A percentile compares a stretch with the other conserved stretches of the same genome.
Conservation (phyloP, 2,329 filamentous ascomycete species). For the Epichloe amarillans region DNA sequence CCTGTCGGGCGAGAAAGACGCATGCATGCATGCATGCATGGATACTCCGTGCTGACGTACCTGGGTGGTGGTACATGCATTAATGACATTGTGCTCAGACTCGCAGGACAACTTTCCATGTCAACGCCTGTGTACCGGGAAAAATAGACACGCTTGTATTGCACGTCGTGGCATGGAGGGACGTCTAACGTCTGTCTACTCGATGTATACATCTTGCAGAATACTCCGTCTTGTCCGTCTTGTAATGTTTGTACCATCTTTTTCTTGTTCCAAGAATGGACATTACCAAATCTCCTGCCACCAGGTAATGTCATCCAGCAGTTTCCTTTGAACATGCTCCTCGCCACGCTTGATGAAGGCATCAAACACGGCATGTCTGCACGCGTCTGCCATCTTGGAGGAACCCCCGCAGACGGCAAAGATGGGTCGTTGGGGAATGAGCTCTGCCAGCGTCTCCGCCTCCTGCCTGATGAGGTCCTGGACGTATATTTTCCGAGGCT, state of each 20-base stretch:
- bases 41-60: no score
- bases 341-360: conserved; percentile 27
- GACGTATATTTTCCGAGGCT: conserved; percentile 38
- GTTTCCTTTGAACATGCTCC: conserved; percentile 25
- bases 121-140: accelerated
- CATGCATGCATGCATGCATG: no score
- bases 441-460: conserved; percentile 17
- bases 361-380: conserved; percentile 37
- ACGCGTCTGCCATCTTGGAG: conserved; percentile 44
- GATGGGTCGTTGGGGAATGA: conserved; percentile 28
- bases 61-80: no score
- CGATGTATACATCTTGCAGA: no score
- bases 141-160: no score
- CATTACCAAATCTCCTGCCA: conserved; percentile 51
- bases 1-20: no score
- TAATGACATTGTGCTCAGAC: neutral
- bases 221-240: no score
- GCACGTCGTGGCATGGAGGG: no score
- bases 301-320: conserved; percentile 25
- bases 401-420: conserved; percentile 44
- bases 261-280: no score
- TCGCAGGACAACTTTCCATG: no score
- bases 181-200: no score
- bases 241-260: no score
- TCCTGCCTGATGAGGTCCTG: conserved; percentile 39